Base-by-base conservation (phyloP, 2,329 filamentous ascomycete species). In the Aphanoascus verrucosus region DNA sequence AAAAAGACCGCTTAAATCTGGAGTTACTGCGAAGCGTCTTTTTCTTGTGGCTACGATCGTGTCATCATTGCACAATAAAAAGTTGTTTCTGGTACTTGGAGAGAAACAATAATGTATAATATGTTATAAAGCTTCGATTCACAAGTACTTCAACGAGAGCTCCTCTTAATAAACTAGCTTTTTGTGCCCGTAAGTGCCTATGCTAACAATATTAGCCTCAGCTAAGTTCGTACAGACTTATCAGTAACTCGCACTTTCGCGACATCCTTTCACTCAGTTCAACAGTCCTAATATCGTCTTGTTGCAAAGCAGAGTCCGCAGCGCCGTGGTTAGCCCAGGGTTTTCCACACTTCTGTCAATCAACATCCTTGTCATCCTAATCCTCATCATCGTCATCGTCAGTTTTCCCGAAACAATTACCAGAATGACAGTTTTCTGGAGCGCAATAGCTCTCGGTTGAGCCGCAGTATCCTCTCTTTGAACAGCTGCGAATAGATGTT, bases 371-470 rank as follows among this genome's bases (percentile, higher is more conserved):
- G 14, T 34, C 42, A 11, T 46, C 42, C 8, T 45, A 15, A 14
- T 32, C 20, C 20, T 34, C 44, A 41, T 31, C 48, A n/a, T 45
- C 42, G 7, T 49, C 20, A 38, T 49, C 17, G 12, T 49, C 20
- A 38, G 35, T n/a, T 5, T 28, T 19, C 31, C 14, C 15, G 5
- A 46, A 42, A 53, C 62, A 63, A 38, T 56, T 56, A 6, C 61
- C 62, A 35, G 60, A 59, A 37, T 60, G 57, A 55, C 62, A 62
- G 48, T 58, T 57, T 28, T 58, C 56, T 40, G 55, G 38, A 17
- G 53, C 58, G 38, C 62, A 64, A 35, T 64, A 58, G n/a, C 51
- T 53, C 15, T 57, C 28, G 4, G 54, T 54, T 19, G 49, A 58
- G 31, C 59, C 58, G 43, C 61, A 63, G 47, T 60, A 62, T 7